Percentiles rank a stretch among this genome's conserved stretches.
phyloP scores from a whole-genome alignment of 2,329 filamentous ascomycete species.

The Cercospora sojina region DNA sequence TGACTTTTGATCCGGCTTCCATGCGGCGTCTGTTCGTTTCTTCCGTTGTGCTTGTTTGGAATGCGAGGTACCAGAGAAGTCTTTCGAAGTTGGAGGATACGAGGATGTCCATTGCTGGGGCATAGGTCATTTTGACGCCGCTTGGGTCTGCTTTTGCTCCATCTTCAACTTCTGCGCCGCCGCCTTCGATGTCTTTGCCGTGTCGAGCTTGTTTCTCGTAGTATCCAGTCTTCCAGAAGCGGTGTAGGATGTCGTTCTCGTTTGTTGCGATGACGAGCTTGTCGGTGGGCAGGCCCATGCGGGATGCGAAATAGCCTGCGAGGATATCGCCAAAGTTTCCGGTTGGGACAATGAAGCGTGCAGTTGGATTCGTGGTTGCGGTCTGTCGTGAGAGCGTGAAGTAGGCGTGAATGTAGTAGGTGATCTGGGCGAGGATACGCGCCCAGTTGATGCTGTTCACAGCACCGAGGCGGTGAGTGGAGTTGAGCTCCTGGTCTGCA shows the following conservation, averaged over 20 bases:
- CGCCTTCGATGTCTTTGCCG: constrained; percentile 57
- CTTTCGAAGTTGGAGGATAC: constrained; percentile 97
- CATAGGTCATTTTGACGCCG: constrained; percentile 86
- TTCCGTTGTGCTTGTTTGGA: constrained; percentile 58
- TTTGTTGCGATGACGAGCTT: constrained; percentile 93
- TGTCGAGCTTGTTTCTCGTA: constrained; percentile 80
- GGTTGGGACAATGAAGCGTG: constrained; percentile 86
- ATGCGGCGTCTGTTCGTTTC: constrained; percentile 48
- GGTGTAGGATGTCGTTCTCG: constrained; percentile 93
- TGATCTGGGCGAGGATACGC: constrained; percentile 91
- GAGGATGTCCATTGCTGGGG: constrained; percentile 96
- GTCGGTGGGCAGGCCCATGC: constrained; percentile 83
- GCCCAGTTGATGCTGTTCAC: constrained; percentile 98
- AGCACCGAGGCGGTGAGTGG: constrained; percentile 77
- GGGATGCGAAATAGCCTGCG: constrained; percentile 85
- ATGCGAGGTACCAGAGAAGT: constrained; percentile 87
- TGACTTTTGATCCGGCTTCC: constrained; percentile 69
- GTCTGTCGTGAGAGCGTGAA: constrained; percentile 69
- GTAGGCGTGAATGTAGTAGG: constrained; percentile 96
- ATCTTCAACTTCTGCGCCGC: constrained; percentile 53
- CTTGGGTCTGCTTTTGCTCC: constrained; percentile 62
- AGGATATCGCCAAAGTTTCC: constrained; percentile 97
- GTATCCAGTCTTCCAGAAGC: constrained; percentile 86
- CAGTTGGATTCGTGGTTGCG: constrained; percentile 63
- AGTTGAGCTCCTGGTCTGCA: constrained; percentile 79